Evolutionary conservation across 2,329 filamentous ascomycete species (phyloP).

Genomic region (Epichloe typhina): DNA sequence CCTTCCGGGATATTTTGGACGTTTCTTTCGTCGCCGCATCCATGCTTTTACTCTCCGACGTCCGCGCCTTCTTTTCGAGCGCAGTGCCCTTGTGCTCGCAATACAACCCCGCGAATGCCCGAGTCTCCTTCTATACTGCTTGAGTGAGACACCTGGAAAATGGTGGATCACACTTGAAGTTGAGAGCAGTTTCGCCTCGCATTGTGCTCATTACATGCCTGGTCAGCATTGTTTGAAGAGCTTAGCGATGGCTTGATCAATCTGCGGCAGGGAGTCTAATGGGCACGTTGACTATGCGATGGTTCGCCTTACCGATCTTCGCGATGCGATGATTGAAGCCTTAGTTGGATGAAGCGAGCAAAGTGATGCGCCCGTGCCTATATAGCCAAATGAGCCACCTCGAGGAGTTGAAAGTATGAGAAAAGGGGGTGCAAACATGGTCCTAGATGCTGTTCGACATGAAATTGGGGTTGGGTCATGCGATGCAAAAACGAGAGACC

Average conservation of each 20-base stretch:
- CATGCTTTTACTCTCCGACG: constrained; percentile 15
- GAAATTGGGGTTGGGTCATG: background rate
- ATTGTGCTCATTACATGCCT: constrained; percentile 31
- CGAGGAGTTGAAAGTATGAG: background rate
- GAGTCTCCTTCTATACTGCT: constrained; percentile 19
- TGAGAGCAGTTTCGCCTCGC: constrained; percentile 44
- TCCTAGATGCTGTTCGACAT: background rate
- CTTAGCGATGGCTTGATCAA: constrained; percentile 14
- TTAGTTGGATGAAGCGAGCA: constrained; percentile 28
- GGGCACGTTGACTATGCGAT: constrained; percentile 3
- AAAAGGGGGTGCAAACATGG: background rate
- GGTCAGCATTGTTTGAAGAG: constrained; percentile 32
- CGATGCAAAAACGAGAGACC: background rate
- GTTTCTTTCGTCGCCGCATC: constrained; percentile 28
- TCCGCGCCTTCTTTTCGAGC: constrained; percentile 10
- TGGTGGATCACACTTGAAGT: constrained; percentile 33
- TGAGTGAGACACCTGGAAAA: constrained; percentile 16
- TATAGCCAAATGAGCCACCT: background rate
- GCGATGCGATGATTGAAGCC: constrained; percentile 5
- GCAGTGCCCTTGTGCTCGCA: constrained; percentile 3
- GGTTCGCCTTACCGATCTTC: constrained; percentile 1
- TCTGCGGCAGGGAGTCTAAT: constrained; percentile 10
- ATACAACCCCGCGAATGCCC: constrained; percentile 6
- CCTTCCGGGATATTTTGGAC: constrained; percentile 62
- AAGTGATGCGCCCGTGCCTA: constrained; percentile 33